Percentiles rank a stretch among this genome's conserved stretches.
Conservation (phyloP, 805 yeast species). For the Candida sanyiensis region DNA sequence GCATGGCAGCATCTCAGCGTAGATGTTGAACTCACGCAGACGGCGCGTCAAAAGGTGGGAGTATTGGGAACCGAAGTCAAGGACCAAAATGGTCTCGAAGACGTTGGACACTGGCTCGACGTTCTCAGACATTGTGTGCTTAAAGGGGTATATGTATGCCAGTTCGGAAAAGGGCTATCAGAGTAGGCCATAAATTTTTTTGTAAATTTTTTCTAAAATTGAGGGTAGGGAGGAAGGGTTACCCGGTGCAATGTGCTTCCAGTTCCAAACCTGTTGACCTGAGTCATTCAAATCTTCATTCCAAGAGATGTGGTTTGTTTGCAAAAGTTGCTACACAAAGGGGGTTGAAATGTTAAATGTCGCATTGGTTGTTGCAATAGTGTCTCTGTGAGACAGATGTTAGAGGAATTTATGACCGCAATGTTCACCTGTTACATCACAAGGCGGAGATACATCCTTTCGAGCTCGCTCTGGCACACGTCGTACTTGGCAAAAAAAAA, state of each 20-base stretch:
- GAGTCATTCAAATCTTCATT: too few relatives aligned
- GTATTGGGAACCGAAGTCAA: slow-evolving; percentile 98
- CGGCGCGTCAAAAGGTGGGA: slow-evolving; percentile 96
- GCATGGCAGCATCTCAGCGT: slow-evolving; percentile 99
- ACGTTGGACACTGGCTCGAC: slow-evolving; percentile 67
- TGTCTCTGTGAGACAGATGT: slow-evolving; percentile 5
- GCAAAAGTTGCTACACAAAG: neutral
- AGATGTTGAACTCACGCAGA: slow-evolving; percentile 94
- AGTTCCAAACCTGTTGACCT: too few relatives aligned
- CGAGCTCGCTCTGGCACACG: slow-evolving; percentile 7
- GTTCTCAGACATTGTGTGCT: slow-evolving; percentile 24
- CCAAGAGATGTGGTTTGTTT: too few relatives aligned
- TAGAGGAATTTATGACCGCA: slow-evolving; percentile 19
- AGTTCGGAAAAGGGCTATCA: too few relatives aligned
- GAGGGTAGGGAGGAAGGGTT: neutral
- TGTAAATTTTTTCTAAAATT: neutral
- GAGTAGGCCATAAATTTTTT: neutral
- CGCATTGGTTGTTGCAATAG: neutral
- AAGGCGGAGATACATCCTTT: slow-evolving; percentile 18
- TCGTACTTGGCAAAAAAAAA: slow-evolving; percentile 5
- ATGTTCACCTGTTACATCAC: slow-evolving; percentile 12
- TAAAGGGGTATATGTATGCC: too few relatives aligned
- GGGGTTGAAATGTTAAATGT: too few relatives aligned
- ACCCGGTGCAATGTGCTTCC: slow-evolving; percentile 9
- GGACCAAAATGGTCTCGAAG: slow-evolving; percentile 94